Conservation (phyloP, 805 yeast species). For the Nakazawaea anatomiae region DNA sequence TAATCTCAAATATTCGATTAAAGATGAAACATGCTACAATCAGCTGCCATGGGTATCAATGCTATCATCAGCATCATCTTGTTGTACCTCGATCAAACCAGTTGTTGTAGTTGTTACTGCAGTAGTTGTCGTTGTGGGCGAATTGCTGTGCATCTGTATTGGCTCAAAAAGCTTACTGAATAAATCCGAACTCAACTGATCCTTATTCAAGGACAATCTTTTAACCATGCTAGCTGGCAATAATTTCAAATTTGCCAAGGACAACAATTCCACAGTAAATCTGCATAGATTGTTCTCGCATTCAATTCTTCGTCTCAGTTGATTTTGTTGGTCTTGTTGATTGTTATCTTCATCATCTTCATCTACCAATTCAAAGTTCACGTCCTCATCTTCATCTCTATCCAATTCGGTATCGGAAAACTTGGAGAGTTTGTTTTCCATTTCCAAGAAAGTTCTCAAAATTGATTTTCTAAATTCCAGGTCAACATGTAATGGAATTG, state of each 20-base stretch:
- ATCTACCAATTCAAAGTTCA: slow-evolving; percentile 13
- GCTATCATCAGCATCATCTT: too few species aligned
- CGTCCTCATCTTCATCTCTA: slow-evolving; percentile 45
- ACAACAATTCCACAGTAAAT: slow-evolving; percentile 18
- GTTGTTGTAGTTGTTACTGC: too few species aligned
- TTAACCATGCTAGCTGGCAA: slow-evolving; percentile 11
- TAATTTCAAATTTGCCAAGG: slow-evolving; percentile 14
- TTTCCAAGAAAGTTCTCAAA: slow-evolving; percentile 36
- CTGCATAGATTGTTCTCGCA: slow-evolving; percentile 18
- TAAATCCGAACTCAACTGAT: slow-evolving; percentile 16
- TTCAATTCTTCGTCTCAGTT: neutral
- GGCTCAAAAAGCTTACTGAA: slow-evolving; percentile 9
- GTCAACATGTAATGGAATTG: slow-evolving; percentile 22
- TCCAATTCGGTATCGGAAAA: slow-evolving; percentile 34
- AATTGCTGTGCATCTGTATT: too few species aligned
- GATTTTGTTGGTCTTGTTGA: neutral
- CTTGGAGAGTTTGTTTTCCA: slow-evolving; percentile 42
- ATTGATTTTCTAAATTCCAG: slow-evolving; percentile 25
- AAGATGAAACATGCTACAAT: too few species aligned
- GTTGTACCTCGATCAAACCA: too few species aligned
- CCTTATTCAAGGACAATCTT: slow-evolving; percentile 20
- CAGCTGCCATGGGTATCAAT: too few species aligned
- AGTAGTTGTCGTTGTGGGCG: too few species aligned
- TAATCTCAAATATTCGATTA: too few species aligned
- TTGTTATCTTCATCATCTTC: slow-evolving; percentile 11